phyloP scores from a whole-genome alignment of 139 green algal genomes.

The Zygnema cylindricum region DNA sequence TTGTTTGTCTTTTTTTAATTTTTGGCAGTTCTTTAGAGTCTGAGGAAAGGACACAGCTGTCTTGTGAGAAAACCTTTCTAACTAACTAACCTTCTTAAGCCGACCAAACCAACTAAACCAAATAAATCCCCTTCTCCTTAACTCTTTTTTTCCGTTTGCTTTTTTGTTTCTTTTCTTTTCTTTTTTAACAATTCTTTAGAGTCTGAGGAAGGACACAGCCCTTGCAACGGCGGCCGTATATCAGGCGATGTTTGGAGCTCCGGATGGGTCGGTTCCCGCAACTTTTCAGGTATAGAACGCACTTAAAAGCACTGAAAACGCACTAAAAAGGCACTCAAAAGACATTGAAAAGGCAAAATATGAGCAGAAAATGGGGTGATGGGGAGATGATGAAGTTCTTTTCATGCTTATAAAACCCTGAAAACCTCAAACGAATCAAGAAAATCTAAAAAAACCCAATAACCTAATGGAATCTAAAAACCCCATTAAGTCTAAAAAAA shows the following conservation, averaged over 20 bases:
- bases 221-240: slow-evolving; percentile 73
- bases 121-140: not conserved
- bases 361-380: no score
- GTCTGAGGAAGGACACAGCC: slow-evolving; percentile 70
- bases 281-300: slow-evolving; percentile 54
- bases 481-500: no score
- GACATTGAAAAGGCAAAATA: no score
- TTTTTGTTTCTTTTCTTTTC: not conserved
- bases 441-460: not conserved
- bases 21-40: no score
- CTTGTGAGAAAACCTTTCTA: no score
- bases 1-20: no score
- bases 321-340: no score
- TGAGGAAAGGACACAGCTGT: no score
- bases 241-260: slow-evolving; percentile 68
- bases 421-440: not conserved
- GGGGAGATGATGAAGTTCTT: no score
- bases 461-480: not conserved
- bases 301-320: no score
- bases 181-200: slow-evolving; percentile 31
- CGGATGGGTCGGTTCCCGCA: slow-evolving; percentile 44
- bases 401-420: not conserved
- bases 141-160: slow-evolving; percentile 8
- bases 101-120: not conserved
- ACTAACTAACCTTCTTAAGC: no score